Conservation (phyloP, 768 basidiomycete species). For the Mycena galopus region DNA sequence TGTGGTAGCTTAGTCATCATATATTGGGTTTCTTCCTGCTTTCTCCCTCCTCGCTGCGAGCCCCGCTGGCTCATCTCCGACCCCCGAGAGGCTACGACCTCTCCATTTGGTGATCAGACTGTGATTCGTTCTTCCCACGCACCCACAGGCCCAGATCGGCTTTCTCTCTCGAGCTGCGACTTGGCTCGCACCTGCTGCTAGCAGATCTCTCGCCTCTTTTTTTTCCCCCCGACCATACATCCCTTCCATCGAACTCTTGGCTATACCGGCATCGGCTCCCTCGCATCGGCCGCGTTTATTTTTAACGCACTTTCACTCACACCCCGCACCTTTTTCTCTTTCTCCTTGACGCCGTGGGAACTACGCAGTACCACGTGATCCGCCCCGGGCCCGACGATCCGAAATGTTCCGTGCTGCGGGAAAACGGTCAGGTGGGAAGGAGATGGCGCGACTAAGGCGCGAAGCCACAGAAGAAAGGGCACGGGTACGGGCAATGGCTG, state of each 20-base stretch:
- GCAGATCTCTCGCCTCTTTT: conserved; percentile 2
- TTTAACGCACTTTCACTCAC: neutral
- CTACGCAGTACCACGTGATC: neutral
- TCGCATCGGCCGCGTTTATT: too few species aligned
- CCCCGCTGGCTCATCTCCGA: too few species aligned
- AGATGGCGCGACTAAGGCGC: neutral
- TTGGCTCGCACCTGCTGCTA: neutral
- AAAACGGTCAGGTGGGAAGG: neutral
- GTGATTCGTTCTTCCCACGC: too few species aligned
- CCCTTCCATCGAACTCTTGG: neutral
- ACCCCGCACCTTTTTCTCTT: neutral
- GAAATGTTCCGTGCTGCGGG: too few species aligned
- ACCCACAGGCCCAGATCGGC: too few species aligned
- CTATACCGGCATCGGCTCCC: too few species aligned
- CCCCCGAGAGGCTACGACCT: too few species aligned
- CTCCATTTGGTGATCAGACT: too few species aligned
- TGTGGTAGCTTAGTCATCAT: too few species aligned
- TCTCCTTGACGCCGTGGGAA: neutral
- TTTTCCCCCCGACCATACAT: conserved; percentile 1
- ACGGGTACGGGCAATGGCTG: neutral
- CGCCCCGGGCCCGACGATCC: neutral
- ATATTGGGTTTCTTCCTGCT: too few species aligned
- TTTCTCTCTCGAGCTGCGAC: too few species aligned
- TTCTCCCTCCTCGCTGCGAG: too few species aligned
- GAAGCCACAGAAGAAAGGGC: neutral